Evolutionary conservation across 768 basidiomycete species (phyloP).

Genomic region (Crassisporium funariophilum): DNA sequence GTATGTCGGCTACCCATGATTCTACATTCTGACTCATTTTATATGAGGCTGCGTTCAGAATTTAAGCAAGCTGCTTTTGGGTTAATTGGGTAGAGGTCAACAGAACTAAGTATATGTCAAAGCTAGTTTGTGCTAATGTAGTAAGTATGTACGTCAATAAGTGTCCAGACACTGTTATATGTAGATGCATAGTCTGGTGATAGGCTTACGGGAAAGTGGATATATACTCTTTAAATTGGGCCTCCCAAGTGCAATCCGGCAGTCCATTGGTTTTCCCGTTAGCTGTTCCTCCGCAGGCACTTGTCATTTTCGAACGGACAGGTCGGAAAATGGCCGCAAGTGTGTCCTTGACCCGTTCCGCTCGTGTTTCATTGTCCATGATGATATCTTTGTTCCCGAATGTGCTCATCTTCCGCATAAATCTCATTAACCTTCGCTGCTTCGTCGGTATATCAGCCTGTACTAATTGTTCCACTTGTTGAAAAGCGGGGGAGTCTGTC

Average conservation of each 20-base stretch:
- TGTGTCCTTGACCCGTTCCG: slow-evolving; percentile 13
- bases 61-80: no score
- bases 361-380: slow-evolving; percentile 4
- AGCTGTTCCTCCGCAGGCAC: slow-evolving; percentile 47
- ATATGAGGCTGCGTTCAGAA: no score
- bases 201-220: slow-evolving; percentile 59
- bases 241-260: slow-evolving; percentile 61
- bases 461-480: slow-evolving; percentile 43
- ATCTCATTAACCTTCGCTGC: slow-evolving; percentile 12
- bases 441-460: slow-evolving; percentile 26
- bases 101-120: no score
- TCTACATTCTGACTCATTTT: no score
- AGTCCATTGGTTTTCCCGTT: slow-evolving; percentile 32
- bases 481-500: slow-evolving; percentile 43
- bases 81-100: no score
- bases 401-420: slow-evolving; percentile 3
- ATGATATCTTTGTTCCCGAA: background rate
- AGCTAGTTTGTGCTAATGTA: no score
- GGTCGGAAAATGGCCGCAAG: slow-evolving; percentile 9
- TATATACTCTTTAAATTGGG: slow-evolving; percentile 61
- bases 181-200: no score
- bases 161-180: no score
- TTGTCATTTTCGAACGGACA: slow-evolving; percentile 8
- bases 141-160: no score
- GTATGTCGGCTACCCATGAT: no score